Evolutionary conservation across 1,139 yeast species (phyloP), one percentile per base, ranked within the genome.

Genomic region (Geotrichum candidum): DNA sequence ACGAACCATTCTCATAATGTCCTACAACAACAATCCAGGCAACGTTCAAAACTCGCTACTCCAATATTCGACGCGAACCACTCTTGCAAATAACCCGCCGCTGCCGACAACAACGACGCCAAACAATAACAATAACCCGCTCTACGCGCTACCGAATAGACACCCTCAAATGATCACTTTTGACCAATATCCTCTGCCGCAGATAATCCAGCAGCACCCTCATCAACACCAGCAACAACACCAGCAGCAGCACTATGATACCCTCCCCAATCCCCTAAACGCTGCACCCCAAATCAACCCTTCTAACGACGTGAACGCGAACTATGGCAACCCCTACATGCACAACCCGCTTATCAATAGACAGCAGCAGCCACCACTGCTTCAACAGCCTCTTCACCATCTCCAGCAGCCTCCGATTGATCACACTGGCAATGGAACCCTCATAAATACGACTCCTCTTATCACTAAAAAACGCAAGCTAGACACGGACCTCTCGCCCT

Each of bases 71-170:
- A 33, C 56, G 23, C 48, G 48, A 53, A 35, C 56, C 31, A 27
- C 56, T n/a, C 31, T 27, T 13, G 48, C 56, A 53, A 35, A 22
- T 11, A 35, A 41, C 18, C 15, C 48, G 9, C 22, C 46, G 23
- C 29, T 33, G 38, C 15, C 31, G 9, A 33, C 56, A 53, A 41
- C 56, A 38, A 38, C 48, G 9, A 18, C 56, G 6, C 29, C 48
- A 25, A 13, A 4, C 56, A 35, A 6, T 15, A 60, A 35, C 50
- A 35, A n/a, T 13, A 60, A 53, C 53, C 59, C 66, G 13, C 64
- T 58, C 31, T n/a, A 56, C n/a, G 41, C 41, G 41, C 41, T 35
- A 11, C 41, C 41, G 10, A 35, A 35, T 35, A 35, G 41, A 35
- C 41, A 35, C 41, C 41, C 41, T 9, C 41, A 35, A 13, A 35